Percentiles rank a stretch among this genome's conserved stretches.
Conservation (phyloP, 768 basidiomycete genomes). For the Astraeus odoratus region DNA sequence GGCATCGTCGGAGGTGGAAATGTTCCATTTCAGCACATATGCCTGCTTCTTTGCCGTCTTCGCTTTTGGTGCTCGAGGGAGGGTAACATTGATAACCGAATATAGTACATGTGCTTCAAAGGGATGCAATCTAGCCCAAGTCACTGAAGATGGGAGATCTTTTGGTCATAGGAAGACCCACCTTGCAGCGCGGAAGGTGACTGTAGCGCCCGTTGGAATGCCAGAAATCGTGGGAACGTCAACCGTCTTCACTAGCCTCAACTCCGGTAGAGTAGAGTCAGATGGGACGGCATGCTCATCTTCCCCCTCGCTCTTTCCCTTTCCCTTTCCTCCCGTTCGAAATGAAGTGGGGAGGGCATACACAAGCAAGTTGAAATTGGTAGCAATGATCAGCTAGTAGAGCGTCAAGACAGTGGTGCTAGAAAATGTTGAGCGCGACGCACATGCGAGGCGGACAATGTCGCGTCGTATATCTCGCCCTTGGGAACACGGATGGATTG, state of each 20-base stretch:
- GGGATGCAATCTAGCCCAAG: slow-evolving; percentile 49
- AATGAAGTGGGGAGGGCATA: slow-evolving; percentile 44
- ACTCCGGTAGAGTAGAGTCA: slow-evolving; percentile 7
- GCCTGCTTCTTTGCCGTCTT: slow-evolving; percentile 53
- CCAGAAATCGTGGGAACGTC: slow-evolving; percentile 47
- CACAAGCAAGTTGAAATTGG: slow-evolving; percentile 55
- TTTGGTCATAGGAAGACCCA: slow-evolving; percentile 15
- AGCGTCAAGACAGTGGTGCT: neutral
- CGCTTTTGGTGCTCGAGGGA: slow-evolving; percentile 48
- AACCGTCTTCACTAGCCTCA: slow-evolving; percentile 44
- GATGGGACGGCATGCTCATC: slow-evolving; percentile 24
- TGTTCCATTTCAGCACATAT: slow-evolving; percentile 69
- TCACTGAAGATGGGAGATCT: slow-evolving; percentile 6
- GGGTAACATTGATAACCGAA: slow-evolving; percentile 62
- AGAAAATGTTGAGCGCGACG: slow-evolving; percentile 11
- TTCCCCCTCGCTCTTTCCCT: slow-evolving; percentile 33
- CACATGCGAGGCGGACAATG: slow-evolving; percentile 66
- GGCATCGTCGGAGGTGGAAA: slow-evolving; percentile 49
- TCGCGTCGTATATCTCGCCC: slow-evolving; percentile 82
- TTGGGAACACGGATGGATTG: slow-evolving; percentile 45
- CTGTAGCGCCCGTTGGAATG: slow-evolving; percentile 33
- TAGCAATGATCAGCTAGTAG: slow-evolving; percentile 63
- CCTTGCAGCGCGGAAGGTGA: slow-evolving; percentile 62
- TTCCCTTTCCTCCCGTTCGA: slow-evolving; percentile 25
- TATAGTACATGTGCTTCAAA: slow-evolving; percentile 47